Evolutionary conservation across 1,139 yeast genomes (phyloP).

Genomic region (Sugiyamaella grinbergsii): DNA sequence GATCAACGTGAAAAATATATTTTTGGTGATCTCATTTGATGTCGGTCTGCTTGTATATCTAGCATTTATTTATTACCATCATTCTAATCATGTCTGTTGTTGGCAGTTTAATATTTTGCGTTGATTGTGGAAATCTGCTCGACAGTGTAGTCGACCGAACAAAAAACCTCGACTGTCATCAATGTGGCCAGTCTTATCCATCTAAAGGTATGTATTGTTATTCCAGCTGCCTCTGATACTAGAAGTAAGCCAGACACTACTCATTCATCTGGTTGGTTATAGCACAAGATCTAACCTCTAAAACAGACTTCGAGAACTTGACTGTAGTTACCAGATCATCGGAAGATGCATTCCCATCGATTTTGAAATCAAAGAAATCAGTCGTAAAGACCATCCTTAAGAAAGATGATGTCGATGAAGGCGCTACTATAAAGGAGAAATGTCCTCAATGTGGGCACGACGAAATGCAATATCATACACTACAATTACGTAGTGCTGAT

Average conservation of each 20-base stretch:
- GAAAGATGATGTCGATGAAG: constrained; percentile 81
- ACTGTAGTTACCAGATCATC: constrained; percentile 86
- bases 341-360: constrained; percentile 90
- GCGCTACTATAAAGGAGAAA: constrained; percentile 93
- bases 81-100: constrained; percentile 73
- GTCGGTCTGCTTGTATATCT: not conserved
- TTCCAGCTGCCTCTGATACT: not conserved
- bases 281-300: constrained; percentile 4
- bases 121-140: constrained; percentile 88
- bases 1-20: constrained; percentile 13
- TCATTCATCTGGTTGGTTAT: no score
- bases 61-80: not conserved
- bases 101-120: constrained; percentile 91
- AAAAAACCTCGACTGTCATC: constrained; percentile 57
- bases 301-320: constrained; percentile 63
- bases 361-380: constrained; percentile 75
- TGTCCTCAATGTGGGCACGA: constrained; percentile 98
- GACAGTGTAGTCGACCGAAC: constrained; percentile 59
- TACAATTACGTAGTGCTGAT: constrained; percentile 96
- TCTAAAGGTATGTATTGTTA: constrained; percentile 38
- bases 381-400: constrained; percentile 84
- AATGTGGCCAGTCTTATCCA: constrained; percentile 64
- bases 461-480: constrained; percentile 96
- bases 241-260: not conserved
- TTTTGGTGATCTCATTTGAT: constrained; percentile 4